Evolutionary conservation across 257 asterid genomes (phyloP).

Genomic region (Petrea volubilis): DNA sequence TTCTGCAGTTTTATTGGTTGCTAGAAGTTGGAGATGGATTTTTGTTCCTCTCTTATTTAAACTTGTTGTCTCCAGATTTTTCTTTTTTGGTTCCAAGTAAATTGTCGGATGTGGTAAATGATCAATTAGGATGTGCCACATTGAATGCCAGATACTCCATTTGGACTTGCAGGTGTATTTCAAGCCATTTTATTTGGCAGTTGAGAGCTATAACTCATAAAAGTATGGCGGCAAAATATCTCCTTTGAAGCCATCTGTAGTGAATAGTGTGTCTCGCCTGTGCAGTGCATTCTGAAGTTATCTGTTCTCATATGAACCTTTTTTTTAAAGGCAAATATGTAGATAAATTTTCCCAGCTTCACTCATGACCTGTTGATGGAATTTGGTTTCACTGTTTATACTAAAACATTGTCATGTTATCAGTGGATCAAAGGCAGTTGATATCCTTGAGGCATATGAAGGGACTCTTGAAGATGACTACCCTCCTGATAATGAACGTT

Average conservation of each 20-base stretch:
- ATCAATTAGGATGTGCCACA: neutral
- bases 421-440: slow-evolving; percentile 95
- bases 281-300: neutral
- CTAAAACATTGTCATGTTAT: slow-evolving; percentile 23
- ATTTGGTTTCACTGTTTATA: slow-evolving; percentile 15
- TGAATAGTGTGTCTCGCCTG: neutral
- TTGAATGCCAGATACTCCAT: slow-evolving; percentile 4
- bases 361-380: neutral
- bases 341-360: neutral
- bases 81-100: neutral
- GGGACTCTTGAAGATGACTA: slow-evolving; percentile 98
- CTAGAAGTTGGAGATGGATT: neutral
- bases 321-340: neutral
- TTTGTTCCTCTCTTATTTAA: neutral
- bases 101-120: neutral
- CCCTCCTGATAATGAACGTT: slow-evolving; percentile 94
- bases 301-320: neutral
- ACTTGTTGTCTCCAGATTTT: neutral
- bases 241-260: neutral
- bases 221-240: neutral
- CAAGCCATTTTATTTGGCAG: neutral
- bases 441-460: slow-evolving; percentile 97
- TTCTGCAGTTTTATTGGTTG: slow-evolving; percentile 8
- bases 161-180: neutral
- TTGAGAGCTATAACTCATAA: slow-evolving; percentile 6